Conservation (phyloP, 2,329 filamentous ascomycete species). For the Ceratocystis lukuohia region DNA sequence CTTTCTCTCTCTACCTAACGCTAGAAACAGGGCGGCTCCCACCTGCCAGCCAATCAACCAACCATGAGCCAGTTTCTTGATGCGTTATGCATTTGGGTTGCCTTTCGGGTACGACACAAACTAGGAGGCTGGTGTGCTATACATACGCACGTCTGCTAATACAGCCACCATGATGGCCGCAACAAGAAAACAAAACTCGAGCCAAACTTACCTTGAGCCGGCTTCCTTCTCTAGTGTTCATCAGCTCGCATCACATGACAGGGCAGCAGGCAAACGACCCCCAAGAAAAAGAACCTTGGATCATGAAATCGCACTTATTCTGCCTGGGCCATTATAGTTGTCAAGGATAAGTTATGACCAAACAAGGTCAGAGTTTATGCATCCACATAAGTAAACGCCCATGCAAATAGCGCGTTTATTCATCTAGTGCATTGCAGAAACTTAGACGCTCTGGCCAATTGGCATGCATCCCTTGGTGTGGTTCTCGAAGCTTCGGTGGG, state of each 20-base stretch:
- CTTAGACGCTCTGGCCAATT: not conserved
- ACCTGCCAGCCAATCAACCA: not conserved
- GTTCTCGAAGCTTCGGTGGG: slow-evolving; percentile 37
- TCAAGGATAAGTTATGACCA: not conserved
- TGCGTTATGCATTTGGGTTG: not conserved
- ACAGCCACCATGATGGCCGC: not conserved
- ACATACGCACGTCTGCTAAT: not conserved
- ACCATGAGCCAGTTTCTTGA: not conserved
- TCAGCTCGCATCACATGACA: not conserved
- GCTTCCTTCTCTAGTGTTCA: not conserved
- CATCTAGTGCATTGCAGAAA: not conserved
- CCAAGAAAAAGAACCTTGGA: not conserved
- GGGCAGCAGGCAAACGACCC: not conserved
- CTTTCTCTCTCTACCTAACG: not conserved
- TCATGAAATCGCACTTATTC: not conserved
- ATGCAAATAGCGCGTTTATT: not conserved
- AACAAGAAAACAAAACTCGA: not conserved
- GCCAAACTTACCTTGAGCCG: too few relatives aligned
- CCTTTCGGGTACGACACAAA: not conserved
- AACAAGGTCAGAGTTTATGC: not conserved
- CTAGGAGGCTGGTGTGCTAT: not conserved
- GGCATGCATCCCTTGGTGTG: slow-evolving; percentile 12
- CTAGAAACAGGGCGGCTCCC: not conserved
- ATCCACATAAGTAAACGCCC: not conserved
- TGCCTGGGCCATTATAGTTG: not conserved